Conservation (phyloP, 345 rosid genomes). For the Hibiscus tridactylites region DNA sequence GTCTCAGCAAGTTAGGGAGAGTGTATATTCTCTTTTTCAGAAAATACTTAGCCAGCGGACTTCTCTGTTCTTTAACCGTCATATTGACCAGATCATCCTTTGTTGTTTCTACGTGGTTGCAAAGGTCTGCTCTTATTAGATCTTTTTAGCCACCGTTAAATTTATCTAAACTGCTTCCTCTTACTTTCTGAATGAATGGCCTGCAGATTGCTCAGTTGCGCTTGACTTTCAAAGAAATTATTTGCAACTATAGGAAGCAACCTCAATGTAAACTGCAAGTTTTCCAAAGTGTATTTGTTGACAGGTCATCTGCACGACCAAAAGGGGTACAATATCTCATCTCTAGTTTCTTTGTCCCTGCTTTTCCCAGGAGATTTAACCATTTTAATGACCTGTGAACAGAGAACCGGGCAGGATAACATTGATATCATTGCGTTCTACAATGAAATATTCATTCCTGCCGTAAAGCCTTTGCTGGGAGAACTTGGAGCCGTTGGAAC, state of each 20-base stretch:
- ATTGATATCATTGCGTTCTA: slow-evolving; percentile 87
- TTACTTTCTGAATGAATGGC: slow-evolving; percentile 19
- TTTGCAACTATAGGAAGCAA: slow-evolving; percentile 83
- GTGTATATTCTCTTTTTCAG: slow-evolving; percentile 61
- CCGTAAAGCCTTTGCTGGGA: slow-evolving; percentile 72
- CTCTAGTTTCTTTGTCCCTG: not conserved
- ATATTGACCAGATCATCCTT: slow-evolving; percentile 78
- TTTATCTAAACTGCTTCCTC: slow-evolving; percentile 13
- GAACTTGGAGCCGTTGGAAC: slow-evolving; percentile 68
- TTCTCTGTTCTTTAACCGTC: slow-evolving; percentile 65
- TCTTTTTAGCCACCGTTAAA: not conserved
- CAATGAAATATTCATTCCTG: slow-evolving; percentile 80
- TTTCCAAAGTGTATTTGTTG: slow-evolving; percentile 76
- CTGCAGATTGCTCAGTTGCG: slow-evolving; percentile 77
- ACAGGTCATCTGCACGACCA: slow-evolving; percentile 52
- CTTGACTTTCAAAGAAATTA: slow-evolving; percentile 76
- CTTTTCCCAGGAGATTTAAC: slow-evolving; percentile 17
- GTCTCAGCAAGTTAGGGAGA: slow-evolving; percentile 68
- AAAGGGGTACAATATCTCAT: slow-evolving; percentile 38
- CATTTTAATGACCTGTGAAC: slow-evolving; percentile 23
- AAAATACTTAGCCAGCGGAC: slow-evolving; percentile 56
- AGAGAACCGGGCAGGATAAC: slow-evolving; percentile 82
- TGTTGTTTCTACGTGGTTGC: slow-evolving; percentile 85
- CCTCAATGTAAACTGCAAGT: slow-evolving; percentile 93
- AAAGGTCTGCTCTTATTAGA: slow-evolving; percentile 39